Evolutionary conservation across 768 basidiomycete genomes (phyloP).

Genomic region (Fistulinella prunicolor): DNA sequence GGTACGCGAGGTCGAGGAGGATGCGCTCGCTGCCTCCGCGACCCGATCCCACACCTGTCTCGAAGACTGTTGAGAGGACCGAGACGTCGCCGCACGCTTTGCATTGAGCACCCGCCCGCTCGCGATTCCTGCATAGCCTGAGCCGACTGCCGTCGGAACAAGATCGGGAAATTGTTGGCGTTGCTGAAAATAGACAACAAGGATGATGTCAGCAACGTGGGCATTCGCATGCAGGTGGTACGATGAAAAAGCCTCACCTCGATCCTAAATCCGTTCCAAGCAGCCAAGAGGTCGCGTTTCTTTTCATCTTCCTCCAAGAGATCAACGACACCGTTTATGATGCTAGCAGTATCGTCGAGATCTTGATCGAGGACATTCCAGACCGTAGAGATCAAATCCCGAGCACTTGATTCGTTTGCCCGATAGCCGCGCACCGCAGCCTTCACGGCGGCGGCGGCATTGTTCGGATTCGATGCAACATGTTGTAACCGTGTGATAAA

Average conservation of each 20-base stretch:
- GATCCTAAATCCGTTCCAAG: constrained; percentile 82
- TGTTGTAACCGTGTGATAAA: constrained; percentile 63
- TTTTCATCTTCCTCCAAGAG: constrained; percentile 83
- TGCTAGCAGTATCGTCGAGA: constrained; percentile 70
- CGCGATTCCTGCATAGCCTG: constrained; percentile 75
- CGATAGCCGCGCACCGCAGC: constrained; percentile 79
- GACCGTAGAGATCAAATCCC: constrained; percentile 85
- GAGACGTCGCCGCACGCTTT: constrained; percentile 66
- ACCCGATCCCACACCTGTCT: constrained; percentile 84
- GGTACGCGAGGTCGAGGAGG: constrained; percentile 38
- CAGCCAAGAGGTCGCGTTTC: constrained; percentile 65
- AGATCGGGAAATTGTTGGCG: constrained; percentile 84
- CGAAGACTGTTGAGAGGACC: constrained; percentile 54
- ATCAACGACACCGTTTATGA: constrained; percentile 72
- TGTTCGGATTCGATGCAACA: constrained; percentile 54
- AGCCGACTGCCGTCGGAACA: constrained; percentile 51
- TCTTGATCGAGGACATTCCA: constrained; percentile 72
- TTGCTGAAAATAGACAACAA: too few species aligned
- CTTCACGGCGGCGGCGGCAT: constrained; percentile 60
- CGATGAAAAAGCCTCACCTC: too few species aligned
- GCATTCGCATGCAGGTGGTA: too few species aligned
- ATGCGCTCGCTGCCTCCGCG: constrained; percentile 67
- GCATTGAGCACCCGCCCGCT: constrained; percentile 82
- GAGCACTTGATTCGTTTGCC: constrained; percentile 70
- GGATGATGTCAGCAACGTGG: too few species aligned